These are phyloP conservation scores for Leishmania tarentolae DNA, from an alignment of 208 protist genomes.

Conservation along the genomic window DNA sequence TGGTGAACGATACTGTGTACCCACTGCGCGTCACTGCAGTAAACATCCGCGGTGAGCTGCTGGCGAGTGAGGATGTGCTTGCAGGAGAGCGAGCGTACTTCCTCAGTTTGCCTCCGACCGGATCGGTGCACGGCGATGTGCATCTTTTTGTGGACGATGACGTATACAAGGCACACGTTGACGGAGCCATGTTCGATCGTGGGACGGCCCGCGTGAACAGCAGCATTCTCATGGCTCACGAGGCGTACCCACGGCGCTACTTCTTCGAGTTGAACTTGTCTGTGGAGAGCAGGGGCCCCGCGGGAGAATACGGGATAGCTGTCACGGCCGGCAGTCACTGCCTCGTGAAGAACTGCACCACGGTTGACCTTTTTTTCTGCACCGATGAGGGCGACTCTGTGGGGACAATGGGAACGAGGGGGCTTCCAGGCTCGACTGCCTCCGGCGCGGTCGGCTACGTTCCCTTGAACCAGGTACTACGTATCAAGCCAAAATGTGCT, in stretches of 20 bases:
- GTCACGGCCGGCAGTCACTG: constrained; percentile 25
- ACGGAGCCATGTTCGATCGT: constrained; percentile 27
- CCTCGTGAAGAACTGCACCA: constrained; percentile 35
- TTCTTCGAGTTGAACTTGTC: constrained; percentile 32
- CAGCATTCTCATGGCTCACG: constrained; percentile 24
- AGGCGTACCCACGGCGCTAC: constrained; percentile 20
- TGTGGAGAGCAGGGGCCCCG: constrained; percentile 19
- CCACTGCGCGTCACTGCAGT: constrained; percentile 22
- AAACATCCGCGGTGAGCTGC: constrained; percentile 16
- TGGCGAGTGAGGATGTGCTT: constrained; percentile 18
- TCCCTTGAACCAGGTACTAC: constrained; percentile 20
- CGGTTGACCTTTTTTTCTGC: constrained; percentile 30
- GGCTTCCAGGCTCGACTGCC: constrained; percentile 11
- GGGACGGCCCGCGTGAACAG: constrained; percentile 10
- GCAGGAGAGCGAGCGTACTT: constrained; percentile 25
- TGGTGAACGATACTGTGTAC: constrained; percentile 35
- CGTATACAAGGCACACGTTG: constrained; percentile 16
- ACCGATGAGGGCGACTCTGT: constrained; percentile 27
- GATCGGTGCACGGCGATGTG: constrained; percentile 10
- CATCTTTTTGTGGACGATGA: constrained; percentile 22
- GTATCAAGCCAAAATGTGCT: constrained; percentile 27
- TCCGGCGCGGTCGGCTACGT: constrained; percentile 27
- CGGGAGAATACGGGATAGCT: constrained; percentile 21
- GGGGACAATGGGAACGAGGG: constrained; percentile 24
- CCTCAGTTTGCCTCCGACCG: constrained; percentile 15